A percentile compares a stretch with the other conserved stretches of the same genome.
Evolutionary conservation across 1,139 yeast species (phyloP).

Genomic region (Blastobotrys malaysiensis): DNA sequence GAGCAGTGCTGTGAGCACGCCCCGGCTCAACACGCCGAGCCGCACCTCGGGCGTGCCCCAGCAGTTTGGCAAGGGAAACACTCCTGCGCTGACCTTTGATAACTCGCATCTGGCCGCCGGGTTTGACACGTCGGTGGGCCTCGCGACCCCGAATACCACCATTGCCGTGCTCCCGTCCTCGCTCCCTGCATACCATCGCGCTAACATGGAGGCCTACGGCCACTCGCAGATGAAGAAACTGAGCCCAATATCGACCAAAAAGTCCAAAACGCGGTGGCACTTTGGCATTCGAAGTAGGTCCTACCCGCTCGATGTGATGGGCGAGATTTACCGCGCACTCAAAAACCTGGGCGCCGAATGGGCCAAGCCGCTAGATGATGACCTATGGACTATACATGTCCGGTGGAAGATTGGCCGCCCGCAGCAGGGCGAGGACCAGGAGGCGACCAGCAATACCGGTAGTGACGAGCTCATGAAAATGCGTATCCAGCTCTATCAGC

Average conservation of each 20-base stretch:
- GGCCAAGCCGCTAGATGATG: conserved; percentile 93
- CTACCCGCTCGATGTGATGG: conserved; percentile 97
- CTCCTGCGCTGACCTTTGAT: conserved; percentile 34
- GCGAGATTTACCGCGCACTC: conserved; percentile 91
- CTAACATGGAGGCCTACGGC: conserved; percentile 69
- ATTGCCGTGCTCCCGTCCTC: conserved; percentile 93
- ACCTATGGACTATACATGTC: conserved; percentile 94
- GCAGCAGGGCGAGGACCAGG: conserved; percentile 23
- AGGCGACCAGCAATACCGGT: no score
- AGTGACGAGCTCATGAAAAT: conserved; percentile 83
- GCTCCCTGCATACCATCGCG: conserved; percentile 88
- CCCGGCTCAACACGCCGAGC: conserved; percentile 13
- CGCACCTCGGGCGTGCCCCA: conserved; percentile 2
- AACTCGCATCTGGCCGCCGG: conserved; percentile 26
- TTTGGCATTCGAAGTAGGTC: conserved; percentile 96
- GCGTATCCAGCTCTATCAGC: conserved; percentile 93
- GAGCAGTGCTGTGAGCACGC: conserved; percentile 14
- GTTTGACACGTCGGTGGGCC: conserved; percentile 14
- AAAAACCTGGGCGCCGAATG: conserved; percentile 95
- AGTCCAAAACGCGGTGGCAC: conserved; percentile 96
- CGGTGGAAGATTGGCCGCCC: conserved; percentile 79
- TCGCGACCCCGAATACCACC: conserved; percentile 46
- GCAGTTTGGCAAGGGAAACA: conserved; percentile 12
- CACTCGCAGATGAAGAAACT: conserved; percentile 44
- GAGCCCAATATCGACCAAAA: conserved; percentile 71